Evolutionary conservation across 805 yeast genomes (phyloP), one percentile per base, ranked within the genome.

Genomic region (Kluyveromyces wickerhamii): DNA sequence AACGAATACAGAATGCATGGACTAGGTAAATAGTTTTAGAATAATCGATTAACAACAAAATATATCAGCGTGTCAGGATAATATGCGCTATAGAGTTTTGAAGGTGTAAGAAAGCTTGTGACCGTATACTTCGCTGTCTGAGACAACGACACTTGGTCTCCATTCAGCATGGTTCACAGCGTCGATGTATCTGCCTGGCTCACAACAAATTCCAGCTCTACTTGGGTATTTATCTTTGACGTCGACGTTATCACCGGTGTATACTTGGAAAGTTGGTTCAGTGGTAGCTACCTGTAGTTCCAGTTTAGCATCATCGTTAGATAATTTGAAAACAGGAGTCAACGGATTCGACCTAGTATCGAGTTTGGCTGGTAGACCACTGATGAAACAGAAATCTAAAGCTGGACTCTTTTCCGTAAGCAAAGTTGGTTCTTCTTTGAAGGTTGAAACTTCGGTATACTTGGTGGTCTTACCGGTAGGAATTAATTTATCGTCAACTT

Each of bases 181-280:
- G 52, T 76, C 66, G 23, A 74, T 64, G 49, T 61, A 76, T 48
- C 84, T 62, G 18, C 72, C 66, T 21, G 81, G 76, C 54, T 78
- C 86, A 23, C 76, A 60, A 43, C 80, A 75, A 54, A 78, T 69
- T 3, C 83, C 84, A 35, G 68, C 52, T 44, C 62, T 67, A 35
- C 44, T 52, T 45, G 42, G 52, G 52, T 40, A 62, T 4, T 24
- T 40, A 9, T 45, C 30, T 13, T 49, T 65, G 14, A 59, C 63
- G 34, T 62, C 45, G 28, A 69, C 63, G 35, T 62, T 60, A 45
- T 71, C 77, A 15, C 81, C 82, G 20, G 83, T 75, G 55, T 77
- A 78, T 26, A 78, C 60, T 52, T 77, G 83, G 62, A 72, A 75
- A 2, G 75, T 60, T 5, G 85, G 86, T 39, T 78, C 86, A 3